Conservation (phyloP, 345 rosid species). For the Dipteronia sinensis region DNA sequence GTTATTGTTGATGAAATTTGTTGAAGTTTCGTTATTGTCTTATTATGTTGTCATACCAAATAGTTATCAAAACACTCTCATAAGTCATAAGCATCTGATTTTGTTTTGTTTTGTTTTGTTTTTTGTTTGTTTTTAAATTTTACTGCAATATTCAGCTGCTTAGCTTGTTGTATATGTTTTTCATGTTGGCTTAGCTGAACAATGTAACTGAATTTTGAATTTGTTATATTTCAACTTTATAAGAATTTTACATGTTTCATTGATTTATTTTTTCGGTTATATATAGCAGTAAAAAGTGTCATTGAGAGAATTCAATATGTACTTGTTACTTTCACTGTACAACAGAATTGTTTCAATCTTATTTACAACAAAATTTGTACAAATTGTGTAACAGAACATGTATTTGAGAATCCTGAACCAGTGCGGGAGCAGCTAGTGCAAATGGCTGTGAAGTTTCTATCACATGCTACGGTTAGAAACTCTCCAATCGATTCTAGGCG, state of each 20-base stretch:
- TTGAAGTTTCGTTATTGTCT: background rate
- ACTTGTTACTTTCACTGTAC: too few species aligned
- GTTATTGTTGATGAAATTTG: background rate
- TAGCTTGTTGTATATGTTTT: background rate
- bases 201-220: background rate
- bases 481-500: conserved; percentile 23
- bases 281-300: background rate
- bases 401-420: conserved; percentile 13
- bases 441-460: conserved; percentile 34
- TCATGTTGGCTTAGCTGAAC: background rate
- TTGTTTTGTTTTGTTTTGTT: background rate
- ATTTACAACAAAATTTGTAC: background rate
- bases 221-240: background rate
- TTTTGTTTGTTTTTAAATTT: background rate
- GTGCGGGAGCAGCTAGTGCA: conserved; percentile 32
- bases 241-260: background rate
- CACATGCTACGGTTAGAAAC: conserved; percentile 24
- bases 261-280: background rate
- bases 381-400: background rate
- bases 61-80: background rate
- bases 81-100: background rate
- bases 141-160: background rate
- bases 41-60: background rate
- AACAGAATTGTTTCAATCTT: background rate
- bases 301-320: background rate